phyloP scores from a whole-genome alignment of 164 flowering plant species.

The Aristolochia californica region DNA sequence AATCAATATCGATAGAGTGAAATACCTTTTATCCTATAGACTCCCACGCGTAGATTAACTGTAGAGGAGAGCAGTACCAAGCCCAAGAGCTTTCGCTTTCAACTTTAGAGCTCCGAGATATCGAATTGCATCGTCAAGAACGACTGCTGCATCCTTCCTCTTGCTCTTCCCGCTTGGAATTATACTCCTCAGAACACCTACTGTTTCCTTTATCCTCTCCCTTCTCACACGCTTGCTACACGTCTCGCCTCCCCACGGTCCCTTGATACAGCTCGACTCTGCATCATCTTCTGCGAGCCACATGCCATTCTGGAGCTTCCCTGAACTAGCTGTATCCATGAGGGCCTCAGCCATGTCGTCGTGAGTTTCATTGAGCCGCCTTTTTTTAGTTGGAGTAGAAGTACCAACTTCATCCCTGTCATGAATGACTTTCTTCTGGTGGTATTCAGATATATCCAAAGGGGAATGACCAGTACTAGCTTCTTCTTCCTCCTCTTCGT shows the following conservation, averaged over 20 bases:
- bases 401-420: constrained; percentile 19
- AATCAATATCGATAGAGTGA: not conserved
- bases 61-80: not conserved
- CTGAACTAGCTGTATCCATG: constrained; percentile 35
- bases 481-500: constrained; percentile 56
- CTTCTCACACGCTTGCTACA: constrained; percentile 34
- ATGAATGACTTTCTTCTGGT: not conserved
- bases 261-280: constrained; percentile 31
- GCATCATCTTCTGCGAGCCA: constrained; percentile 35
- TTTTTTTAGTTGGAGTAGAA: constrained; percentile 34
- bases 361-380: constrained; percentile 21
- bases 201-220: constrained; percentile 49
- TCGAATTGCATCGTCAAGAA: constrained; percentile 70
- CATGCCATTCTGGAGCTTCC: constrained; percentile 7
- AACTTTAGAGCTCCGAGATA: constrained; percentile 57
- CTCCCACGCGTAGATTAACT: not conserved
- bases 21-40: not conserved
- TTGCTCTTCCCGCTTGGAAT: constrained; percentile 45
- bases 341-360: constrained; percentile 12
- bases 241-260: constrained; percentile 7
- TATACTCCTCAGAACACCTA: constrained; percentile 46
- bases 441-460: constrained; percentile 34
- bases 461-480: constrained; percentile 91
- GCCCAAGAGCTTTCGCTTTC: constrained; percentile 26
- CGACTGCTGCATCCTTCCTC: constrained; percentile 42